These are phyloP conservation scores for Neoascochyta sp. DNA, from an alignment of 2,329 filamentous ascomycete species.

Conservation along the genomic window DNA sequence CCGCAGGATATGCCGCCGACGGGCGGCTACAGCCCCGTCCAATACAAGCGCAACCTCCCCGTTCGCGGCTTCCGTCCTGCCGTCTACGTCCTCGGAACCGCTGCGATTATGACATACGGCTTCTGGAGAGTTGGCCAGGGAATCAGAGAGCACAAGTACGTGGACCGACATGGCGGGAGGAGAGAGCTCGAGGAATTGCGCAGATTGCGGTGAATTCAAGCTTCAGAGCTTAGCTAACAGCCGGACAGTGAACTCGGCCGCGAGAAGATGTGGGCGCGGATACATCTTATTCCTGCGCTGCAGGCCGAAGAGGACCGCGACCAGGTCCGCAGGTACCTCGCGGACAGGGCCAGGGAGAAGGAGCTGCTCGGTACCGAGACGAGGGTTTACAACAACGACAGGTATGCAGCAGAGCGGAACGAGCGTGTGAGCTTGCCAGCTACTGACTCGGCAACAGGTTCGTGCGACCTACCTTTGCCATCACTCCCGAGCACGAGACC, in stretches of 20 bases:
- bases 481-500: constrained; percentile 61
- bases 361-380: constrained; percentile 79
- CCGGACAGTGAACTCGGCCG: constrained; percentile 75
- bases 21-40: constrained; percentile 92
- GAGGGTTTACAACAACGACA: constrained; percentile 82
- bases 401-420: constrained; percentile 54
- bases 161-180: constrained; percentile 2
- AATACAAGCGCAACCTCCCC: constrained; percentile 97
- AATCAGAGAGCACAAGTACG: constrained; percentile 87
- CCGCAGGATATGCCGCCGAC: constrained; percentile 94
- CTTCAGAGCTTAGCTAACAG: constrained; percentile 14
- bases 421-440: not conserved
- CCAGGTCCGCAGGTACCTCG: constrained; percentile 79
- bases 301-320: constrained; percentile 97
- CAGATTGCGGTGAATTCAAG: not conserved
- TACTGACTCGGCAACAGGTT: constrained; percentile 27
- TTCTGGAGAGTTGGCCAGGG: constrained; percentile 83
- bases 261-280: constrained; percentile 97
- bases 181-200: not conserved
- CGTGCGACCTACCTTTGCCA: constrained; percentile 74
- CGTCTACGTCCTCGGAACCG: constrained; percentile 72
- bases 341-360: constrained; percentile 86
- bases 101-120: constrained; percentile 78
- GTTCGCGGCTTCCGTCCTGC: constrained; percentile 83
- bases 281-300: constrained; percentile 87